Evolutionary conservation across 139 green algal genomes (phyloP), one percentile per base, ranked within the genome.

Genomic region (Zygnema cylindricum): DNA sequence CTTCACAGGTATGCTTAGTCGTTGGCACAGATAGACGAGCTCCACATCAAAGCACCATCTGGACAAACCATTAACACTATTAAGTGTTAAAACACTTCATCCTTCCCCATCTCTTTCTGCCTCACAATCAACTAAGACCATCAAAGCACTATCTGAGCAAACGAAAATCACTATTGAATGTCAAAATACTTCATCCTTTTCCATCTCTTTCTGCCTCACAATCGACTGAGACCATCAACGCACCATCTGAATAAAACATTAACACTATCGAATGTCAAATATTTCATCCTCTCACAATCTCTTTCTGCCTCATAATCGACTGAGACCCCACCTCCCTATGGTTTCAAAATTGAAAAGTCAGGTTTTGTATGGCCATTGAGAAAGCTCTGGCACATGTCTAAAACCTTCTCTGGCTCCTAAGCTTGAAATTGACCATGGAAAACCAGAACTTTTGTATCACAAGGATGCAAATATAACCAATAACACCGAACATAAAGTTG

Each of bases 21-120:
- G 69, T 43, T 96, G 86, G 1, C 95, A 95, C 79, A 99, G 87
- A 78, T 95, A 95, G 1, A 98, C 78, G 33, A 99, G 93, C 94
- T 99, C 97, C 38, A 99, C 97, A 90, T 99, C 97, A 92, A 99
- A 99, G 91, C 95, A 98, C 97, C 97, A 99, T 7, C 97, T 93
- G 91, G 11, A 54, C 16, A 11, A 41, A 54, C 7, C n/a, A n/a
- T n/a, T n/a, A n/a, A n/a, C n/a, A 73, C 30, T 35, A 25, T 30
- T 30, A 25, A 25, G 30, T 25, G 25, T 73, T 30, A 25, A 25
- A 25, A 25, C 30, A 35, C 30, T 30, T 30, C 57, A 25, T 16
- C 3, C 71, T 79, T 43, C 21, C 71, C 3, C 57, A 73, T 30
- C 25, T 30, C 57, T 30, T 30, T 30, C 30, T 30, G 30, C 57